Conservation (phyloP, 352 stramenopile species). For the Globisporangium nagaii region DNA sequence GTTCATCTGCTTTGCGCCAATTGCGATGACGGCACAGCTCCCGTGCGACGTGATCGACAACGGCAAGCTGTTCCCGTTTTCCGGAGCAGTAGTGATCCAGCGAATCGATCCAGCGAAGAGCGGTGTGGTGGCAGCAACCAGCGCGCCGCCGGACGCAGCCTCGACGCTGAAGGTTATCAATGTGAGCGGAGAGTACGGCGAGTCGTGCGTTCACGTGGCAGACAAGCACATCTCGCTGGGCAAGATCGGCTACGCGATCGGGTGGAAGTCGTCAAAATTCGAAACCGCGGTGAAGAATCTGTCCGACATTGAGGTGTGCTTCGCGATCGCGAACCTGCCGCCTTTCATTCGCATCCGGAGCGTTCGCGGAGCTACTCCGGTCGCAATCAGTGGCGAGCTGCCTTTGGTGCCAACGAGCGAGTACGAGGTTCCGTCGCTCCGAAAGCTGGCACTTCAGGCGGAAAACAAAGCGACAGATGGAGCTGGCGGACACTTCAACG, state of each 20-base stretch:
- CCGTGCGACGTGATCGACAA: constrained; percentile 47
- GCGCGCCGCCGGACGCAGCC: constrained; percentile 21
- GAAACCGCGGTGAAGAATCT: constrained; percentile 60
- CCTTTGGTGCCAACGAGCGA: background rate
- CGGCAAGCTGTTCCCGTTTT: constrained; percentile 52
- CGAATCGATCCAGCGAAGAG: constrained; percentile 30
- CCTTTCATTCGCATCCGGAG: constrained; percentile 44
- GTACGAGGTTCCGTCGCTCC: constrained; percentile 27
- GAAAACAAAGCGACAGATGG: constrained; percentile 16
- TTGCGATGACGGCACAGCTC: constrained; percentile 48
- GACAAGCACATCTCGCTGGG: constrained; percentile 57
- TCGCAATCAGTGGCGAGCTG: constrained; percentile 19
- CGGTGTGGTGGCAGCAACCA: background rate
- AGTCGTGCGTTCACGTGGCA: constrained; percentile 47
- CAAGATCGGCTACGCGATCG: constrained; percentile 79
- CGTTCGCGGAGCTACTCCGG: constrained; percentile 24
- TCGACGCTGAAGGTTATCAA: constrained; percentile 67
- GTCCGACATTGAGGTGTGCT: constrained; percentile 55
- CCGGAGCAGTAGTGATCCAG: constrained; percentile 73
- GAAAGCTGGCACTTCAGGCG: constrained; percentile 31
- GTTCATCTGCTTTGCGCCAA: constrained; percentile 65
- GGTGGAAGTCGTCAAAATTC: constrained; percentile 70
- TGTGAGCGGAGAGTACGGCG: constrained; percentile 53
- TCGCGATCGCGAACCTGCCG: constrained; percentile 55
- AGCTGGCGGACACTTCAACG: constrained; percentile 12